Evolutionary conservation across 1,284 basidiomycete species (phyloP).

Genomic region (Mycena sp.): DNA sequence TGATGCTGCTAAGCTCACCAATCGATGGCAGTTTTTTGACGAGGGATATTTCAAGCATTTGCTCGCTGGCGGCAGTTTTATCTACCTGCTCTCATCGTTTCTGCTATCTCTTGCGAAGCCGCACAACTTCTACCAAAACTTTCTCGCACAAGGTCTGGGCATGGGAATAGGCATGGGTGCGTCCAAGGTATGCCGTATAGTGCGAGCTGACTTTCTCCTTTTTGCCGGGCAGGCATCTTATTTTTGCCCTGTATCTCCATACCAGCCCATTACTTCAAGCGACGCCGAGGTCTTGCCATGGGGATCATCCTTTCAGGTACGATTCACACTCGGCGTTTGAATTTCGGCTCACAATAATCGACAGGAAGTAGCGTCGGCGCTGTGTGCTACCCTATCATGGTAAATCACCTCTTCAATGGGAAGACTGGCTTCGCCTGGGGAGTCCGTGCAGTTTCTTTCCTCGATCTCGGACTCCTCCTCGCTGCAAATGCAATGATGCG

Average conservation of each 20-base stretch:
- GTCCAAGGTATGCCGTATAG: neutral
- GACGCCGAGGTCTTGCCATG: slow-evolving; percentile 47
- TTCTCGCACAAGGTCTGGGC: neutral
- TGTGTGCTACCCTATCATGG: slow-evolving; percentile 49
- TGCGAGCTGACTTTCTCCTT: neutral
- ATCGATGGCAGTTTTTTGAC: neutral
- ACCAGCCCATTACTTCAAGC: slow-evolving; percentile 44
- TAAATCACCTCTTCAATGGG: slow-evolving; percentile 45
- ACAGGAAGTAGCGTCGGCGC: slow-evolving; percentile 41
- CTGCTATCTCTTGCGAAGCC: neutral
- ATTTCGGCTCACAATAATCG: neutral
- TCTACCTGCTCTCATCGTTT: neutral
- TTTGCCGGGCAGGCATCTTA: slow-evolving; percentile 35
- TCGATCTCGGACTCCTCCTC: slow-evolving; percentile 31
- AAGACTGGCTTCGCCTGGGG: slow-evolving; percentile 43
- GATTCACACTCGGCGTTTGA: neutral
- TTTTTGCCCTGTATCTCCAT: slow-evolving; percentile 44
- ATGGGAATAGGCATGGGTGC: slow-evolving; percentile 33
- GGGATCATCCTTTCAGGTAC: slow-evolving; percentile 45
- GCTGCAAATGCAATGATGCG: slow-evolving; percentile 38
- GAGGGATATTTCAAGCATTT: neutral
- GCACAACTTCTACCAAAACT: neutral
- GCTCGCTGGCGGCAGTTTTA: neutral
- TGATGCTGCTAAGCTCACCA: neutral
- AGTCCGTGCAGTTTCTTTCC: slow-evolving; percentile 33